Base-by-base conservation (phyloP, 495 filamentous ascomycete genomes). In the Trichoderma parareesei region DNA sequence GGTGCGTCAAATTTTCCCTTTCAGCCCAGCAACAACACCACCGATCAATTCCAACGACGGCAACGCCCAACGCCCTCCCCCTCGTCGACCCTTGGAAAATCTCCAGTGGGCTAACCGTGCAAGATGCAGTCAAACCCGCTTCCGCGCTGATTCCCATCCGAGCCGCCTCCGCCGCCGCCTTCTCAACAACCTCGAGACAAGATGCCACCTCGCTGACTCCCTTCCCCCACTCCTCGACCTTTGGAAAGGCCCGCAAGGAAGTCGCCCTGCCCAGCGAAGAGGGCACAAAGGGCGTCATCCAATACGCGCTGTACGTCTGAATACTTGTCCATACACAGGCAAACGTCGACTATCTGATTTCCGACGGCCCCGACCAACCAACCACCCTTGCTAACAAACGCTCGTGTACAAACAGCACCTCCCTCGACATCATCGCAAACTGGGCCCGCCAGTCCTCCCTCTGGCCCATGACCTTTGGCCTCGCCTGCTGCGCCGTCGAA, bases 391-490 rank as follows among this genome's bases (percentile, higher is more conserved):
- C 41, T 61, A 42, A 37, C 61, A 6, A 35, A 18, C 2, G 9
- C 7, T 35, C 61, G 20, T 57, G n/a, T n/a, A n/a, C n/a, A 6
- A 14, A 4, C 70, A 96, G 91, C 66, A 96, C 93, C 16, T 93
- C 93, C 11, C 85, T 97, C 70, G 93, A 97, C 76, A 87, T 90
- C 76, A 84, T 96, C 72, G 80, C 92, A 73, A 97, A 97, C 79
- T 97, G 93, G 93, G 91, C 89, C 41, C 91, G 93, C 46, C 93
- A 97, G 76, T 85, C 86, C 65, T 97, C 93, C 18, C 80, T 97
- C 63, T 97, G 93, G 93, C 93, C 93, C 72, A 95, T 97, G 91
- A 97, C 93, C 33, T 97, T 97, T 79, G 93, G 93, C 60, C 89
- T 97, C 60, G 93, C 93, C 64, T 97, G 93, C 84, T 97, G 93